Base-by-base conservation (phyloP, 345 rosid species). In the Eucalyptus curtisii region DNA sequence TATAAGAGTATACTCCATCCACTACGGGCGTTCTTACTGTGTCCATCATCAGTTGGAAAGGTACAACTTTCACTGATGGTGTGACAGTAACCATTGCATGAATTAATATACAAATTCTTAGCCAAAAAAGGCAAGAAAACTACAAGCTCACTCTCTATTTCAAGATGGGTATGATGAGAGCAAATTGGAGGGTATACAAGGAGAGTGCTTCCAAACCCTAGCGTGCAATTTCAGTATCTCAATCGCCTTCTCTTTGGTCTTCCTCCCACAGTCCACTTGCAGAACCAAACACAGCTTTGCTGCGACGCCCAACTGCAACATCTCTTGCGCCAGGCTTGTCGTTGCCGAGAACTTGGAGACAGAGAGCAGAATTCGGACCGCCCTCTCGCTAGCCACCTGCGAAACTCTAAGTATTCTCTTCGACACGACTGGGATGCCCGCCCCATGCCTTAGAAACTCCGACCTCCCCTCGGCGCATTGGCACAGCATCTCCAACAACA, bases 381-480 rank as follows among this genome's bases (percentile, higher is more conserved):
- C 93, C 90, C 90, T 87, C 88, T 93, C 95, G 84, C 90, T 93
- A 31, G 90, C 94, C 27, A 88, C 66, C 40, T 59, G 91, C 37
- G 95, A 93, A 81, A 92, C 92, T 84, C 95, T 80, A 7, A 93
- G 90, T 89, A 92, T 92, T 87, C 90, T 91, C 89, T 92, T 92
- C 7, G 87, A 86, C 59, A 93, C 94, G 10, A 93, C 61, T 2
- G 95, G 90, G 13, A 93, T 11, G 16, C 94, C 95, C 0, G 93
- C 95, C 47, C 90, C 89, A 44, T 93, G 95, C 55, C 85, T 86
- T 40, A 93, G 53, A 27, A 93, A 64, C 76, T 91, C 92, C 3
- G 93, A 88, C 50, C 95, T 82, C 8, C 95, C 95, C 76, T 93
- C 95, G 10, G 95, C 93, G 7, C 91, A 87, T 30, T 90, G 94